These are phyloP conservation scores for Annulohypoxylon nitens DNA, from an alignment of 495 filamentous ascomycete species.

Conservation along the genomic window DNA sequence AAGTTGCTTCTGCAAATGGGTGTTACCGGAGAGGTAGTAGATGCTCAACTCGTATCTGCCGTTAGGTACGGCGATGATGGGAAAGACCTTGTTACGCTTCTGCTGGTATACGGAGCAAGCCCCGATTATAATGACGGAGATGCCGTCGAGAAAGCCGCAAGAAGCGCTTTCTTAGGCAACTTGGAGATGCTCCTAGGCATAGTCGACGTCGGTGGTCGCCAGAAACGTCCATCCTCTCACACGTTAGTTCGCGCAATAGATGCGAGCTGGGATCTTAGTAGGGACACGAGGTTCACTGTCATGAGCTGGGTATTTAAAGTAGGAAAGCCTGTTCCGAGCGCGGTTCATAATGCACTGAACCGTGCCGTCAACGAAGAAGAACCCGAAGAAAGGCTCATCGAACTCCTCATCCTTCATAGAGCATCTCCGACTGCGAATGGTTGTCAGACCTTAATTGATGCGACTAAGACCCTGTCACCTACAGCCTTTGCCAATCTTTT, in stretches of 20 bases:
- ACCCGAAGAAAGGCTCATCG: conserved; percentile 57
- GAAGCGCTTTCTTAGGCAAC: conserved; percentile 57
- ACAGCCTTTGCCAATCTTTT: conserved; percentile 56
- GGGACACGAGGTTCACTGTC: conserved; percentile 58
- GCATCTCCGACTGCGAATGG: conserved; percentile 58
- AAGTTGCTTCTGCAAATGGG: conserved; percentile 58
- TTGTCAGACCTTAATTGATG: conserved; percentile 62
- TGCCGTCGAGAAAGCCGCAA: conserved; percentile 61
- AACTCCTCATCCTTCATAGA: conserved; percentile 56
- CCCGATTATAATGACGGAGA: conserved; percentile 61
- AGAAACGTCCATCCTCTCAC: conserved; percentile 54
- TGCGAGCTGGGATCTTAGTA: conserved; percentile 58
- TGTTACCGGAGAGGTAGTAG: conserved; percentile 57
- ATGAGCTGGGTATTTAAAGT: conserved; percentile 60
- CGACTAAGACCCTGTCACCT: conserved; percentile 48
- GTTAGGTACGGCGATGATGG: conserved; percentile 61
- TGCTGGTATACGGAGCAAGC: conserved; percentile 59
- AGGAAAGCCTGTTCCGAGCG: conserved; percentile 55
- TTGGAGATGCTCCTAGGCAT: conserved; percentile 61
- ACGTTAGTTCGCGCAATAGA: conserved; percentile 60
- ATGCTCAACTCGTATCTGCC: conserved; percentile 60
- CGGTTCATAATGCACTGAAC: conserved; percentile 57
- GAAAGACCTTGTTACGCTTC: conserved; percentile 55
- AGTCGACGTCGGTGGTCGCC: conserved; percentile 43
- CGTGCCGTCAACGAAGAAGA: conserved; percentile 61